Percentiles rank a stretch among this genome's conserved stretches.
These are phyloP conservation scores for Xerocomus brunneocitrinus DNA, from an alignment of 768 basidiomycete species.

Conservation along the genomic window DNA sequence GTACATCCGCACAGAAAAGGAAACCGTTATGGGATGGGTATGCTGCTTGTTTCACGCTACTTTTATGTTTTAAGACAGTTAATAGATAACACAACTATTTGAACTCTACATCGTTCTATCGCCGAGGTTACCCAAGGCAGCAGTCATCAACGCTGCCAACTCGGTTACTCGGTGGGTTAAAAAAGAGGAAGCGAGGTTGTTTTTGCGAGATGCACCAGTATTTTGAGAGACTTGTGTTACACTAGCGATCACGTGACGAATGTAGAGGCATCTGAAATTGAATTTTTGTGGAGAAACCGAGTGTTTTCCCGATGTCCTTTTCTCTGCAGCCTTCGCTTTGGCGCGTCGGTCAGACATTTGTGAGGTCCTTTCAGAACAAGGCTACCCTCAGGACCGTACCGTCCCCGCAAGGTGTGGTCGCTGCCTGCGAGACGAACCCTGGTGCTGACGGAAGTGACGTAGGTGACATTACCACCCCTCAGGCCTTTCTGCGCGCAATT, in stretches of 20 bases:
- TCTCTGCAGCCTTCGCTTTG: constrained; percentile 17
- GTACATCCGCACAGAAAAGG: constrained; percentile 79
- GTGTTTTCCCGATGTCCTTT: constrained; percentile 21
- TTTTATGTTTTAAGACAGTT: background rate
- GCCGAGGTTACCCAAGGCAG: constrained; percentile 81
- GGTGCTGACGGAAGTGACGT: constrained; percentile 10
- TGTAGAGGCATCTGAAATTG: background rate
- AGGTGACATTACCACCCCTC: constrained; percentile 53
- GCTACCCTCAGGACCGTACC: constrained; percentile 19
- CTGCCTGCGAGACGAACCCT: background rate
- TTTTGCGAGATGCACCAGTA: constrained; percentile 85
- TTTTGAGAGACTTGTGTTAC: constrained; percentile 43
- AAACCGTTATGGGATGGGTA: constrained; percentile 95
- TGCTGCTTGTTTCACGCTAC: constrained; percentile 21
- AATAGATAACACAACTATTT: constrained; percentile 87
- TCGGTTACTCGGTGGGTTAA: constrained; percentile 87
- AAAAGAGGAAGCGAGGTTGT: constrained; percentile 77
- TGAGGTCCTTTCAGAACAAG: constrained; percentile 32
- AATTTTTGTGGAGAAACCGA: background rate
- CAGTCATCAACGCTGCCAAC: constrained; percentile 84
- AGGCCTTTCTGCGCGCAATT: constrained; percentile 68
- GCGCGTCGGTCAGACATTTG: constrained; percentile 15
- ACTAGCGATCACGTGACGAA: constrained; percentile 20
- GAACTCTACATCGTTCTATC: constrained; percentile 86
- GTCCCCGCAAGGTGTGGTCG: constrained; percentile 18